Percentiles rank a stretch among this genome's conserved stretches.
phyloP scores from a whole-genome alignment of 2,329 filamentous ascomycete species.

The Neofusicoccum kwambonambiense region DNA sequence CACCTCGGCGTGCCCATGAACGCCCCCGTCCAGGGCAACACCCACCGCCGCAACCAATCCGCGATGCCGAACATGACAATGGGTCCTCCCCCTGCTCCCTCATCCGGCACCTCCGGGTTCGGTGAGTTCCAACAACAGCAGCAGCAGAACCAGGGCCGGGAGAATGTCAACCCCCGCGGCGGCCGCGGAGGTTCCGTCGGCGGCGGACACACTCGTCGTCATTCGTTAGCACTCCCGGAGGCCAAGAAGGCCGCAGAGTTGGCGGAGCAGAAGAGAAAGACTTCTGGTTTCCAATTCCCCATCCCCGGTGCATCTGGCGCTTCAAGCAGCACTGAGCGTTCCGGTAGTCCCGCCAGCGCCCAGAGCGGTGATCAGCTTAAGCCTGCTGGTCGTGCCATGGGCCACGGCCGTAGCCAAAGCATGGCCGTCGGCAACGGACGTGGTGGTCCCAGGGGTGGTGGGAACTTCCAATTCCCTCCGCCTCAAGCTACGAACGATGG shows the following conservation, averaged over 20 bases:
- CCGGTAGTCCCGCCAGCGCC: slow-evolving; percentile 53
- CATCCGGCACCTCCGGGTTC: slow-evolving; percentile 82
- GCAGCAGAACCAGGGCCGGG: slow-evolving; percentile 52
- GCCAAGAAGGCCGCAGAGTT: slow-evolving; percentile 97
- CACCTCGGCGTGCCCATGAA: slow-evolving; percentile 70
- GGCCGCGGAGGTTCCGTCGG: slow-evolving; percentile 71
- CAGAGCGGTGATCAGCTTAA: slow-evolving; percentile 32
- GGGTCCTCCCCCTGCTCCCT: slow-evolving; percentile 88
- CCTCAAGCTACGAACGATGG: slow-evolving; percentile 53
- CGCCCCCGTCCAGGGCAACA: slow-evolving; percentile 71
- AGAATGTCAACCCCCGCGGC: slow-evolving; percentile 63
- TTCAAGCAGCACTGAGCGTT: slow-evolving; percentile 49
- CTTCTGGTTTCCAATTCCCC: slow-evolving; percentile 92
- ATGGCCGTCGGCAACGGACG: slow-evolving; percentile 74
- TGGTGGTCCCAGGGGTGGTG: slow-evolving; percentile 64
- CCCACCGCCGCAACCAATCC: slow-evolving; percentile 97
- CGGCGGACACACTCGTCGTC: slow-evolving; percentile 81
- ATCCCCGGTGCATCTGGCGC: slow-evolving; percentile 64
- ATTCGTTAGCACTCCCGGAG: slow-evolving; percentile 91
- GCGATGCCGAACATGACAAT: slow-evolving; percentile 90
- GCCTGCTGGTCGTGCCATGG: slow-evolving; percentile 48
- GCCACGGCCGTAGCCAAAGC: slow-evolving; percentile 78
- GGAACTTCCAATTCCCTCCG: slow-evolving; percentile 69
- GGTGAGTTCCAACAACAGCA: slow-evolving; percentile 64
- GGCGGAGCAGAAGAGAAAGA: slow-evolving; percentile 93